Conservation (phyloP, 169 alveolate species). For the Babesia ovata region DNA sequence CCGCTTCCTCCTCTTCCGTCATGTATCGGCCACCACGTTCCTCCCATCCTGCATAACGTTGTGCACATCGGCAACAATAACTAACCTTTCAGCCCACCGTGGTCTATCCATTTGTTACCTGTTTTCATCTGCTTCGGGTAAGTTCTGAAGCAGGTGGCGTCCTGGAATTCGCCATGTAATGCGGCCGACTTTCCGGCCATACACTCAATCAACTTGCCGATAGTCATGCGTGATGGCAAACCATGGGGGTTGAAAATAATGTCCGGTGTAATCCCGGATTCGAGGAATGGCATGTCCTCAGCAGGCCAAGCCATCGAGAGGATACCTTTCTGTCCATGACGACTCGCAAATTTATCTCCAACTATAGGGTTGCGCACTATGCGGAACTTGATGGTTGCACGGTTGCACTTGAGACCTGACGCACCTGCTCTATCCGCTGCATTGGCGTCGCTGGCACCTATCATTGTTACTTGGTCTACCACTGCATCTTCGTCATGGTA, state of each 20-base stretch:
- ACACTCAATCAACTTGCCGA: conserved; percentile 94
- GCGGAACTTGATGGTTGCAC: conserved; percentile 71
- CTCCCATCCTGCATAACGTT: conserved; percentile 36
- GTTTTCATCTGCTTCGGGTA: conserved; percentile 74
- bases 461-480: conserved; percentile 61
- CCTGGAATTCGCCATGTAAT: conserved; percentile 92
- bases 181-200: conserved; percentile 99
- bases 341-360: conserved; percentile 99
- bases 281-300: conserved; percentile 98
- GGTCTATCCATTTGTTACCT: conserved; percentile 78
- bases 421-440: conserved; percentile 47
- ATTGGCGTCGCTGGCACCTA: conserved; percentile 47
- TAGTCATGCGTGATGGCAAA: conserved; percentile 99
- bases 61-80: neutral
- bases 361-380: conserved; percentile 91
- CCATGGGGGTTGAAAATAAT: conserved; percentile 99
- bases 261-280: conserved; percentile 99
- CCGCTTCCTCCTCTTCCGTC: conserved; percentile 55
- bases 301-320: conserved; percentile 96
- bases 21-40: conserved; percentile 43
- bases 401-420: conserved; percentile 38
- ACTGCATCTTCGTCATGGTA: conserved; percentile 64
- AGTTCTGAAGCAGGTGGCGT: conserved; percentile 88
- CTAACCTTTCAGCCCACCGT: conserved; percentile 79
- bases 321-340: conserved; percentile 99